These are phyloP conservation scores for Fomitopsis pinicola DNA, from an alignment of 1,284 basidiomycete species.

Conservation along the genomic window DNA sequence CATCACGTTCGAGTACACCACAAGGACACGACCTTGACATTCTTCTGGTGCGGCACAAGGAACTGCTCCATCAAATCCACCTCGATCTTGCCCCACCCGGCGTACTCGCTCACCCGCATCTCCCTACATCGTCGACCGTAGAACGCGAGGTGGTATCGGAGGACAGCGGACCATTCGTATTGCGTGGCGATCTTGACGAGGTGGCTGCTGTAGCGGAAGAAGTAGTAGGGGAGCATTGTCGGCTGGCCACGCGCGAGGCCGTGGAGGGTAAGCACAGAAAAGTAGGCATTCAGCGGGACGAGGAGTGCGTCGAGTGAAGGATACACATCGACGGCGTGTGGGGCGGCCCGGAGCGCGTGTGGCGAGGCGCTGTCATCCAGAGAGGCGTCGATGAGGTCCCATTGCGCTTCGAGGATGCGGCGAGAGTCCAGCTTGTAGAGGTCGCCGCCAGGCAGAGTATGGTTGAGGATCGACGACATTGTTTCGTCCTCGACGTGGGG, in stretches of 20 bases:
- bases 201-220: conserved; percentile 30
- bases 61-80: conserved; percentile 30
- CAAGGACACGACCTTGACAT: conserved; percentile 18
- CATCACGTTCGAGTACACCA: conserved; percentile 6
- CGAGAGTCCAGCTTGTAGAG: conserved; percentile 32
- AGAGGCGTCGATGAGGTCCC: conserved; percentile 25
- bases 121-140: conserved; percentile 28
- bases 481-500: conserved; percentile 29
- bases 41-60: conserved; percentile 26
- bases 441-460: conserved; percentile 25
- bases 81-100: conserved; percentile 28
- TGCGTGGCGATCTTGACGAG: conserved; percentile 27
- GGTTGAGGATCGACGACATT: conserved; percentile 26
- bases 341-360: conserved; percentile 16
- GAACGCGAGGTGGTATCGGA: conserved; percentile 31
- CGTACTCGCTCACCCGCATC: conserved; percentile 28
- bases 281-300: conserved; percentile 31
- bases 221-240: conserved; percentile 23
- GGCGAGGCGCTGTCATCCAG: conserved; percentile 23
- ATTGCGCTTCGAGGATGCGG: conserved; percentile 26
- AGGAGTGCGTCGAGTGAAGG: conserved; percentile 29
- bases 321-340: conserved; percentile 27
- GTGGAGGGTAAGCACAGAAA: conserved; percentile 28
- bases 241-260: conserved; percentile 25
- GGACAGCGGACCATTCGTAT: conserved; percentile 31